phyloP scores from a whole-genome alignment of 257 asterid genomes.

The Voacanga thouarsii region DNA sequence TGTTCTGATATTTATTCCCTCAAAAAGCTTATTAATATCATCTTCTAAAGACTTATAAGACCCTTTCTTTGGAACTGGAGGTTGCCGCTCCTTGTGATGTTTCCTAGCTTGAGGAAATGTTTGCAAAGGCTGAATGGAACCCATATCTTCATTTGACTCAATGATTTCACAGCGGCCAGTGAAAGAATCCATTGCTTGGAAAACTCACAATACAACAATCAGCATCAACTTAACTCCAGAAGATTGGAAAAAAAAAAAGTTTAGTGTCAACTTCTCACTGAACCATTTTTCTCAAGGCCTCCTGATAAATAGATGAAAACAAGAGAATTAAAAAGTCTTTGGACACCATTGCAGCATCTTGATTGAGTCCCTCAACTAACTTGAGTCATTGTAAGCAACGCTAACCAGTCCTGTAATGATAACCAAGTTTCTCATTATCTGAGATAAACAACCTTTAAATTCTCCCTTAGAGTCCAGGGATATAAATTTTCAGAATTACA shows the following conservation, averaged over 20 bases:
- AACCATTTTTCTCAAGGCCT: not conserved
- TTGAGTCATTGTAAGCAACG: not conserved
- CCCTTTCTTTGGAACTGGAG: slow-evolving; percentile 39
- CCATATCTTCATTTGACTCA: slow-evolving; percentile 51
- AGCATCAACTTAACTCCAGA: slow-evolving; percentile 15
- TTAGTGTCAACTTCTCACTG: not conserved
- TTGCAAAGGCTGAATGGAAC: slow-evolving; percentile 23
- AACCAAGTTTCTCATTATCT: slow-evolving; percentile 1
- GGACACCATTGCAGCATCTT: not conserved
- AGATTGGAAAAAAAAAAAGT: not conserved
- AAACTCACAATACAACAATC: slow-evolving; percentile 6
- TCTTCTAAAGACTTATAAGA: slow-evolving; percentile 31
- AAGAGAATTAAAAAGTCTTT: not conserved
- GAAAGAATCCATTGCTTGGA: slow-evolving; percentile 53
- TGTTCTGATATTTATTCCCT: slow-evolving; percentile 37
- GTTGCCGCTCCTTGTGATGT: slow-evolving; percentile 32
- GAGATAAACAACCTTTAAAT: not conserved
- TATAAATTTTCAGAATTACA: not conserved
- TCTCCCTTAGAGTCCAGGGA: not conserved
- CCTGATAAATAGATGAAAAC: not conserved
- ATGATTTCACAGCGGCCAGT: slow-evolving; percentile 62
- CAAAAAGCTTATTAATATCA: slow-evolving; percentile 52
- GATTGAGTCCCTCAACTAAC: not conserved
- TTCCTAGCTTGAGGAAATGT: slow-evolving; percentile 21
- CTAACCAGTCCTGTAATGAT: slow-evolving; percentile 6